phyloP scores from a whole-genome alignment of 192 early-diverging fungal genomes.

The Coemansia erecta region DNA sequence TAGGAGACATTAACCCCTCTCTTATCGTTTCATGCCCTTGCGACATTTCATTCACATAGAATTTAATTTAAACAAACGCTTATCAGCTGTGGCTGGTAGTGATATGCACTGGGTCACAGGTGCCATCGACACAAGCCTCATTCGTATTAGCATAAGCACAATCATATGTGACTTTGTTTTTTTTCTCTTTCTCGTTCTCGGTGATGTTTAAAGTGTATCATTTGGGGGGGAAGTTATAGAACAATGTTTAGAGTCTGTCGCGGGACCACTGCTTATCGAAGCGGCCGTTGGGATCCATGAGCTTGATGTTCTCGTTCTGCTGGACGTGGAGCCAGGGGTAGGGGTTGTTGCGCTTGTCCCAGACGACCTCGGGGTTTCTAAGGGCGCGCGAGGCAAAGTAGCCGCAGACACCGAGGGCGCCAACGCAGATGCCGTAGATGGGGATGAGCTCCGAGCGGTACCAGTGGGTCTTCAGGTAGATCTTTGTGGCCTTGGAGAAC shows the following conservation, averaged over 20 bases:
- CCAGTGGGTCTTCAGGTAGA: conserved; percentile 53
- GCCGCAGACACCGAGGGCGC: conserved; percentile 36
- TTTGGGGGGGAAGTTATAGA: too few relatives aligned
- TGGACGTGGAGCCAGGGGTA: conserved; percentile 53
- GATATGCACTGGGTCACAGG: too few relatives aligned
- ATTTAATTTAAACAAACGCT: background rate
- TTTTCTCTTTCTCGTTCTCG: too few relatives aligned
- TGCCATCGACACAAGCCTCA: background rate
- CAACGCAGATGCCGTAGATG: conserved; percentile 41
- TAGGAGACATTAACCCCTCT: conserved; percentile 9
- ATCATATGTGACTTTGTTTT: too few relatives aligned
- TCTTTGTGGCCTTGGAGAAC: conserved; percentile 47
- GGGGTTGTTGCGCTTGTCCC: conserved; percentile 50
- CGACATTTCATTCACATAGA: conserved; percentile 29
- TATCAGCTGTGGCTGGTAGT: too few relatives aligned
- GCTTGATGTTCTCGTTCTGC: conserved; percentile 55
- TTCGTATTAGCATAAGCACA: background rate
- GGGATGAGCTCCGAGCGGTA: conserved; percentile 55
- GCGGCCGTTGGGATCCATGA: conserved; percentile 42
- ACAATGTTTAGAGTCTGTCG: conserved; percentile 32
- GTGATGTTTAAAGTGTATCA: too few relatives aligned
- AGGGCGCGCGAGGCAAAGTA: conserved; percentile 42
- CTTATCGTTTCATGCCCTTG: conserved; percentile 44
- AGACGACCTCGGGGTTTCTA: conserved; percentile 50
- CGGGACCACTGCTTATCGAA: conserved; percentile 53